Percentiles rank a stretch among this genome's conserved stretches.
Conservation (phyloP, 176 grass and related monocot species). For the Juncus effusus region DNA sequence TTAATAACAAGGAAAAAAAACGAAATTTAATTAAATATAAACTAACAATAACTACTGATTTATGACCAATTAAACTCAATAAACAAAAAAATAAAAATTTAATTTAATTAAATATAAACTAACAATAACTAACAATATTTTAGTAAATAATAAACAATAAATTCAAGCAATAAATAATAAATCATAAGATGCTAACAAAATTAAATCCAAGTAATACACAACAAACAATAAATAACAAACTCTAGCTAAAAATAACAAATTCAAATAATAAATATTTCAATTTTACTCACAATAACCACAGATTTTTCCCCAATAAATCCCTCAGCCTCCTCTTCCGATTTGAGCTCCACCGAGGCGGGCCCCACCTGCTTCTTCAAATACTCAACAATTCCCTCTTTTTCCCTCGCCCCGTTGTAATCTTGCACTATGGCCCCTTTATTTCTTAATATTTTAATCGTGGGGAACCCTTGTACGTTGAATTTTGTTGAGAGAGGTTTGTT, state of each 20-base stretch:
- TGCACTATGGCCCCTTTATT: slow-evolving; percentile 40
- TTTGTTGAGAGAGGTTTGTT: slow-evolving; percentile 74
- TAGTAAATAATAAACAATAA: slow-evolving; percentile 11
- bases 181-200: background rate
- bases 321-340: slow-evolving; percentile 32
- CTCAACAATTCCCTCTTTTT: slow-evolving; percentile 58
- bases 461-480: slow-evolving; percentile 50
- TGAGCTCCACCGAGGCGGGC: slow-evolving; percentile 55
- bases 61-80: background rate
- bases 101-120: background rate
- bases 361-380: slow-evolving; percentile 75
- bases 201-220: background rate
- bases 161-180: background rate
- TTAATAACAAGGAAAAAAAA: slow-evolving; percentile 3
- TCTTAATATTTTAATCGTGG: slow-evolving; percentile 70
- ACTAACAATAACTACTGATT: background rate
- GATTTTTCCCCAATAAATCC: slow-evolving; percentile 40
- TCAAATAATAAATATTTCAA: background rate
- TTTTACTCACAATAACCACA: slow-evolving; percentile 72
- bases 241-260: too few relatives aligned
- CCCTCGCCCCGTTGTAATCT: slow-evolving; percentile 55
- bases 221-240: slow-evolving; percentile 11
- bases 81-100: background rate
- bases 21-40: background rate
- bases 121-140: slow-evolving; percentile 6